Evolutionary conservation across 352 stramenopile species (phyloP).

Genomic region (Globisporangium emineosum): DNA sequence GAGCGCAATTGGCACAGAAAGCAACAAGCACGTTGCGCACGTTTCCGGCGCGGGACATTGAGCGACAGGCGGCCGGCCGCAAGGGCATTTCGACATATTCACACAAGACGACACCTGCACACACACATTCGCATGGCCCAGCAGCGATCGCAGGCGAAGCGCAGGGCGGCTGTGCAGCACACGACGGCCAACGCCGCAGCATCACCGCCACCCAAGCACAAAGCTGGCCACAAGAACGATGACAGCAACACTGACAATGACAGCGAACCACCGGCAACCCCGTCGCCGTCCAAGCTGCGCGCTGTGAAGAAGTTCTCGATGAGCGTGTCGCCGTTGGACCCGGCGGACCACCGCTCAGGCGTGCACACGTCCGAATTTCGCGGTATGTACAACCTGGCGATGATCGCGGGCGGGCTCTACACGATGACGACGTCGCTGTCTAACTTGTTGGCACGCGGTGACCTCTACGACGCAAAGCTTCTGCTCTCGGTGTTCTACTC

Average conservation of each 20-base stretch:
- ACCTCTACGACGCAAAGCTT: slow-evolving; percentile 49
- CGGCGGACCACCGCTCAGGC: slow-evolving; percentile 57
- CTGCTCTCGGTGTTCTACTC: slow-evolving; percentile 72
- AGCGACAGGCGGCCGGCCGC: neutral
- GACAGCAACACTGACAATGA: neutral
- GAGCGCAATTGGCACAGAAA: neutral
- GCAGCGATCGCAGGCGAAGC: slow-evolving; percentile 9
- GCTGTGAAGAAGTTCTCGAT: slow-evolving; percentile 59
- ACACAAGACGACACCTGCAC: neutral
- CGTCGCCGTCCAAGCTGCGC: slow-evolving; percentile 11
- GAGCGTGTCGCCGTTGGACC: slow-evolving; percentile 64
- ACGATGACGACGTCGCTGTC: slow-evolving; percentile 53
- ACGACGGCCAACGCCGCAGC: neutral
- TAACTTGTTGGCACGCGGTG: slow-evolving; percentile 48
- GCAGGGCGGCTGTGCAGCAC: slow-evolving; percentile 9
- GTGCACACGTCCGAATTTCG: slow-evolving; percentile 78
- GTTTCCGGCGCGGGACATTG: neutral
- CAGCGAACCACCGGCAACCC: neutral
- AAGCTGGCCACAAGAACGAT: neutral
- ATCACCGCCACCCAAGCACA: neutral
- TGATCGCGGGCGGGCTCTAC: slow-evolving; percentile 63
- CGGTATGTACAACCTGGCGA: slow-evolving; percentile 73
- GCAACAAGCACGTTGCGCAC: neutral
- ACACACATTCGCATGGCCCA: neutral
- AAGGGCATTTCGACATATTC: neutral